Base-by-base conservation (phyloP, 257 asterid species). In the Hygrophila difformis region DNA sequence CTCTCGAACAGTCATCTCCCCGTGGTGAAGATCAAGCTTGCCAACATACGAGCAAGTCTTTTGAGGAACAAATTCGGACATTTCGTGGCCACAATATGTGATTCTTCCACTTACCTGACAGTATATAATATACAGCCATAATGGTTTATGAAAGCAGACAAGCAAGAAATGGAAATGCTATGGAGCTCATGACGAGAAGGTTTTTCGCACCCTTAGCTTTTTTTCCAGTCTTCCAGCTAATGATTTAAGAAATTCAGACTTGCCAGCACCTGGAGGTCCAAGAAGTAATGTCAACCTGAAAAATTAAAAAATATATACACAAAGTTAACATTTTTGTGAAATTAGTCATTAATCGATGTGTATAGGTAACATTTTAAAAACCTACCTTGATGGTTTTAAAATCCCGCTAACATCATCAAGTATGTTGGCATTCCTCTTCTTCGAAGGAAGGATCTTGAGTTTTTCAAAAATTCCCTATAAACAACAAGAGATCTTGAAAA, bases 251-350 rank as follows among this genome's bases (percentile, higher is more conserved):
- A 84, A 55, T 16, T 75, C 70, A 18, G 96, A 84, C 64, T 84
- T 89, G 47, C 97, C 97, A 2, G 95, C 49, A 2, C 95, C 76
- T 8, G 95, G 97, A 46, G 97, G 97, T 38, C 97, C 97, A 28
- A 89, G 94, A 69, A 89, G 93, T 39, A 89, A 75, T 13, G 97
- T 71, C 94, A 82, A 57, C 60, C 74, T 68, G 40, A 29, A 42
- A 23, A 35, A 31, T 26, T 39, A 13, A 45, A 37, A 12, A 10
- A 5, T 19, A 17, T 12, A 40, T 21, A 34, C 15, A 31, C 37
- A 54, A 59, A 2, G 39, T 18, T 12, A 9, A 41, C 10, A 15
- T 13, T 0, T 34, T 26, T 22, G 26, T n/a, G 38, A 38, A 22
- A 22, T 18, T 24, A 24, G 12, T 5, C 16, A 15, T 18, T 14